phyloP scores from a whole-genome alignment of 2,329 filamentous ascomycete species.

The Monosporascus sp. region DNA sequence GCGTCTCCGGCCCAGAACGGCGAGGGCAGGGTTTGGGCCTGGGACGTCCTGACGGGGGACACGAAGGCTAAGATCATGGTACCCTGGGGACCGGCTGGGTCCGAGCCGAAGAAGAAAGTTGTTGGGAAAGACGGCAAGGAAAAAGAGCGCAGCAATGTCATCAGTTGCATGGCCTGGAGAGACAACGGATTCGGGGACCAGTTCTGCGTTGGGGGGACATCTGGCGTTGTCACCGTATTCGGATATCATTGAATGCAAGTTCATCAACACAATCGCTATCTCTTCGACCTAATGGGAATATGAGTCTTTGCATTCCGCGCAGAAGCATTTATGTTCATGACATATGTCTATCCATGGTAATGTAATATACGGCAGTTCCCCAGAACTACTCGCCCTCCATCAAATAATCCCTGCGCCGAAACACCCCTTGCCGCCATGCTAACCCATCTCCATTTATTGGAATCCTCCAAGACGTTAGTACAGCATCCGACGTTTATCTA shows the following conservation, averaged over 20 bases:
- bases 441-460: slow-evolving; percentile 14
- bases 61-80: slow-evolving; percentile 56
- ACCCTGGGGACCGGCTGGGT: slow-evolving; percentile 49
- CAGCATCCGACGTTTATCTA: slow-evolving; percentile 15
- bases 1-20: slow-evolving; percentile 24
- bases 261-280: not conserved
- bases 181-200: slow-evolving; percentile 58
- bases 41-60: slow-evolving; percentile 76
- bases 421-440: slow-evolving; percentile 17
- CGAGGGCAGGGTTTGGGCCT: slow-evolving; percentile 66
- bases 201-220: slow-evolving; percentile 61
- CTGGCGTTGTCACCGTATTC: slow-evolving; percentile 60
- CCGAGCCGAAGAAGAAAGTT: slow-evolving; percentile 43
- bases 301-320: not conserved
- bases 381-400: slow-evolving; percentile 13
- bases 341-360: slow-evolving; percentile 3
- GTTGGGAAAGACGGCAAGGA: slow-evolving; percentile 56
- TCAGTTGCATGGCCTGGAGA: slow-evolving; percentile 59
- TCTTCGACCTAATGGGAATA: not conserved
- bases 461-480: slow-evolving; percentile 18
- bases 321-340: not conserved
- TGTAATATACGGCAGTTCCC: slow-evolving; percentile 6
- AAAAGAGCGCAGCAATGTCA: slow-evolving; percentile 53
- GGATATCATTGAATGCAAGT: slow-evolving; percentile 30
- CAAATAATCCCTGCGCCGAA: slow-evolving; percentile 12